Conservation (phyloP, 768 basidiomycete genomes). For the Mycena amicta region DNA sequence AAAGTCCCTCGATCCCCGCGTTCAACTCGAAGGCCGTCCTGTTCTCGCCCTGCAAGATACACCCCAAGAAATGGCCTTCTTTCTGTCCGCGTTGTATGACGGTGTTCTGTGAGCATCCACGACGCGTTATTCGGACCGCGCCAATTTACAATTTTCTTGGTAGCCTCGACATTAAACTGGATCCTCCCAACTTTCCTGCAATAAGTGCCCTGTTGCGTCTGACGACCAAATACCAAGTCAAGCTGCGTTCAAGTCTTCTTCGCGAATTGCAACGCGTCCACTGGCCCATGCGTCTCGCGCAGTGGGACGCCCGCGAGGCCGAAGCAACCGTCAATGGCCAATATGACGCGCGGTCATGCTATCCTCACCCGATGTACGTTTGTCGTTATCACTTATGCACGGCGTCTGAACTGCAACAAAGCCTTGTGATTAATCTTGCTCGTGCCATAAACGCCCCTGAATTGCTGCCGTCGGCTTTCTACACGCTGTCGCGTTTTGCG, state of each 20-base stretch:
- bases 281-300: slow-evolving; percentile 65
- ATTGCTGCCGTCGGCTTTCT: slow-evolving; percentile 76
- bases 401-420: slow-evolving; percentile 29
- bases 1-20: slow-evolving; percentile 32
- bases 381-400: not conserved
- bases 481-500: slow-evolving; percentile 72
- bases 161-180: slow-evolving; percentile 51
- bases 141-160: slow-evolving; percentile 19
- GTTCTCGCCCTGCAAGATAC: slow-evolving; percentile 58
- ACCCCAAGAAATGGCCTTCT: slow-evolving; percentile 56
- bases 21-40: slow-evolving; percentile 59
- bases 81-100: slow-evolving; percentile 70
- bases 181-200: slow-evolving; percentile 51
- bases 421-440: slow-evolving; percentile 69
- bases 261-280: slow-evolving; percentile 45
- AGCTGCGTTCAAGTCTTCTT: slow-evolving; percentile 59
- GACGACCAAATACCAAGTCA: slow-evolving; percentile 64
- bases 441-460: slow-evolving; percentile 54
- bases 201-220: slow-evolving; percentile 62
- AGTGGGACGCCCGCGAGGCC: slow-evolving; percentile 73
- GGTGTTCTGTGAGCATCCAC: slow-evolving; percentile 55
- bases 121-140: not conserved
- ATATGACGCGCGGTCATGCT: slow-evolving; percentile 55
- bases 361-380: slow-evolving; percentile 73
- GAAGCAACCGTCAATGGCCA: slow-evolving; percentile 53